These are phyloP conservation scores for Zalerion maritima DNA, from an alignment of 495 filamentous ascomycete genomes.

Conservation along the genomic window DNA sequence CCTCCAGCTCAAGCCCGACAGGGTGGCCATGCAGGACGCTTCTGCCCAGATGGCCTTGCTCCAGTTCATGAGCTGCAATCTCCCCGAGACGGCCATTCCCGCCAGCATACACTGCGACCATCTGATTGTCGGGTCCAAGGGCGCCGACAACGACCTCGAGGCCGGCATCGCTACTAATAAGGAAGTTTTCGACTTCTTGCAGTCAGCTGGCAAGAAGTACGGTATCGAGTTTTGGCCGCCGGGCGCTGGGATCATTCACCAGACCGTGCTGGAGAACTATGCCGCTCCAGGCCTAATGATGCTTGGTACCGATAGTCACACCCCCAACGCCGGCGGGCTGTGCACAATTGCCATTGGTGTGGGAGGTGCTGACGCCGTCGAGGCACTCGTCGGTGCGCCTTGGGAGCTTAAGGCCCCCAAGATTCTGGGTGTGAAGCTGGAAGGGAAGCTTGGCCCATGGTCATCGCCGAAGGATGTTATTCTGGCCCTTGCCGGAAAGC, in stretches of 20 bases:
- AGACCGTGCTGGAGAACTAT: slow-evolving; percentile 96
- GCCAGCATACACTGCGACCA: slow-evolving; percentile 98
- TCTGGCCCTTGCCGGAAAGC: slow-evolving; percentile 68
- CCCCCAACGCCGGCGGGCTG: slow-evolving; percentile 86
- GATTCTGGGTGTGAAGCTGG: slow-evolving; percentile 72
- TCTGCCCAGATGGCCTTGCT: slow-evolving; percentile 95
- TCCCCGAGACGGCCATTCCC: slow-evolving; percentile 84
- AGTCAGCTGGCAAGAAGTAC: slow-evolving; percentile 87
- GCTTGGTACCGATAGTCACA: slow-evolving; percentile 98
- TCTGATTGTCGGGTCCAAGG: slow-evolving; percentile 89
- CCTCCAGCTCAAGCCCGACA: slow-evolving; percentile 92
- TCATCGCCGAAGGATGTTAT: slow-evolving; percentile 92
- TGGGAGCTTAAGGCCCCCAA: slow-evolving; percentile 96
- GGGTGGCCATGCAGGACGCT: slow-evolving; percentile 98
- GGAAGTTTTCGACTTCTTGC: slow-evolving; percentile 95
- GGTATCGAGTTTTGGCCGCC: slow-evolving; percentile 99
- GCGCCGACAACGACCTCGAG: slow-evolving; percentile 77
- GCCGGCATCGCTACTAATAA: slow-evolving; percentile 81
- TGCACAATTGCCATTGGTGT: slow-evolving; percentile 95
- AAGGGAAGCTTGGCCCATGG: slow-evolving; percentile 78
- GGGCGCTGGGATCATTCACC: slow-evolving; percentile 97
- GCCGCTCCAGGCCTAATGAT: slow-evolving; percentile 96
- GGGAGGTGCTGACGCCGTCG: slow-evolving; percentile 92
- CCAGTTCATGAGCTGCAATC: slow-evolving; percentile 95
- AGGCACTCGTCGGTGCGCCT: slow-evolving; percentile 87